Conservation (phyloP, 139 green algal genomes). For the Picochlorum sp. region DNA sequence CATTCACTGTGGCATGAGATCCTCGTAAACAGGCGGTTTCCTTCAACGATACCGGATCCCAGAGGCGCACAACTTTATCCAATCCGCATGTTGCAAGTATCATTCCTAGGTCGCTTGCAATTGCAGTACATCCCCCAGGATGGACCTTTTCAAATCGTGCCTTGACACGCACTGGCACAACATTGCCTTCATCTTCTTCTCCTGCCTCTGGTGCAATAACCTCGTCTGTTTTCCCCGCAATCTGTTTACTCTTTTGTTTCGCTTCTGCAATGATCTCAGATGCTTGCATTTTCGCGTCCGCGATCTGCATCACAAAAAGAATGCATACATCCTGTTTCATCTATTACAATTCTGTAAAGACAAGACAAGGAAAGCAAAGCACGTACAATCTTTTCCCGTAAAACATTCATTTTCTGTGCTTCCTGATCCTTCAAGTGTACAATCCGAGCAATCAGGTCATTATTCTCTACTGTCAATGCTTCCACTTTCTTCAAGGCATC, state of each 20-base stretch:
- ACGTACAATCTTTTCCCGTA: conserved; percentile 40
- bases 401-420: conserved; percentile 39
- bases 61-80: conserved; percentile 54
- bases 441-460: conserved; percentile 35
- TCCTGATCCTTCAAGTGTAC: conserved; percentile 52
- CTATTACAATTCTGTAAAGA: background rate
- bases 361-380: background rate
- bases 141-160: conserved; percentile 23
- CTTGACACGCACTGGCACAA: background rate
- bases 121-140: conserved; percentile 40
- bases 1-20: conserved; percentile 28
- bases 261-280: conserved; percentile 2
- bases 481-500: background rate
- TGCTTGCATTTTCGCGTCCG: conserved; percentile 11
- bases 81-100: conserved; percentile 52
- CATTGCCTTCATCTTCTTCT: background rate
- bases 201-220: background rate
- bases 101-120: conserved; percentile 41
- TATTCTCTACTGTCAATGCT: conserved; percentile 33
- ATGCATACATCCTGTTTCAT: background rate
- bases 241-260: background rate
- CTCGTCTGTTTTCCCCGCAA: background rate
- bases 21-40: conserved; percentile 28
- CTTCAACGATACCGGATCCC: conserved; percentile 35
- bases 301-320: background rate